phyloP scores from a whole-genome alignment of 805 yeast genomes.

The Ogataea neopini region DNA sequence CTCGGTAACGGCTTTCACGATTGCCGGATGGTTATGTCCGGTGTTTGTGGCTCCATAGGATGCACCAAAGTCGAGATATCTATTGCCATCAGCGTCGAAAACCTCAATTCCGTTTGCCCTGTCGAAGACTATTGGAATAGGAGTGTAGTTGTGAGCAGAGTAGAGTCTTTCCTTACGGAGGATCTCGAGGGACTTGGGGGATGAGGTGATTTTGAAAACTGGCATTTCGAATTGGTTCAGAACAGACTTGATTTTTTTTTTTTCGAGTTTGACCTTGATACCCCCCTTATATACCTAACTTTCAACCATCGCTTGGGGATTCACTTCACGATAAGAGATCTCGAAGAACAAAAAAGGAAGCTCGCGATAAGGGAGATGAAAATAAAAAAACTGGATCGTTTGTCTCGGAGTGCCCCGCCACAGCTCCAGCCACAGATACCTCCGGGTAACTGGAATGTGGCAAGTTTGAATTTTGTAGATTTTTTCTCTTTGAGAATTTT shows the following conservation, averaged over 20 bases:
- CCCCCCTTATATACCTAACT: too few species aligned
- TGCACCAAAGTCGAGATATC: conserved; percentile 30
- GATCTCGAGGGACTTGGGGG: conserved; percentile 22
- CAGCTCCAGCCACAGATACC: background rate
- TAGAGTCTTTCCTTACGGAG: conserved; percentile 22
- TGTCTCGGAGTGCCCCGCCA: background rate
- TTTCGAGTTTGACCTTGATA: too few species aligned
- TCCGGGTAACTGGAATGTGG: background rate
- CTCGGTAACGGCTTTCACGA: conserved; percentile 32
- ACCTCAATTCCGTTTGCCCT: conserved; percentile 25
- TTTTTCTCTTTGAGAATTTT: background rate
- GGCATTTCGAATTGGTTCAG: conserved; percentile 1
- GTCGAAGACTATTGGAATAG: conserved; percentile 30
- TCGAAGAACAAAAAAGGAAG: background rate
- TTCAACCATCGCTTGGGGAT: too few species aligned
- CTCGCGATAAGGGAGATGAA: too few species aligned
- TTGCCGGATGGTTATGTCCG: conserved; percentile 32
- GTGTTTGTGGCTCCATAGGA: conserved; percentile 33
- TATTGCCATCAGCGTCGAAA: conserved; percentile 30
- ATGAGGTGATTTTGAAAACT: conserved; percentile 18
- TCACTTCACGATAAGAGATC: conserved; percentile 1
- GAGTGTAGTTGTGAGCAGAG: conserved; percentile 33
- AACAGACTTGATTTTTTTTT: too few species aligned
- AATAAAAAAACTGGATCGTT: too few species aligned
- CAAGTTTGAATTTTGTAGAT: background rate